These are phyloP conservation scores for Boletus rex-veris DNA, from an alignment of 768 basidiomycete species.

Conservation along the genomic window DNA sequence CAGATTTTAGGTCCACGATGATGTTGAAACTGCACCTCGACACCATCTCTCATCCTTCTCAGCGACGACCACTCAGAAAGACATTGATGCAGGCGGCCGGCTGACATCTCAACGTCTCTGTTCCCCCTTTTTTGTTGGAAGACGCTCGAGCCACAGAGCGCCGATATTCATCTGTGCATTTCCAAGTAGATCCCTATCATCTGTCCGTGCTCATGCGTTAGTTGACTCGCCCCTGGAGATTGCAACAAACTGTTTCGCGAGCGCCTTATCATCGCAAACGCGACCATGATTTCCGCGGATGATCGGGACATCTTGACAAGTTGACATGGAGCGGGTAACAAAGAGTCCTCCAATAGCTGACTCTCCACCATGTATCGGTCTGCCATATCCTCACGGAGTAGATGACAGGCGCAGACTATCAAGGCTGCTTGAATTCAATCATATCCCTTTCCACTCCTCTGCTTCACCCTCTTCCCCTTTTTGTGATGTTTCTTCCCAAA, in stretches of 20 bases:
- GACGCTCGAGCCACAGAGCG: constrained; percentile 43
- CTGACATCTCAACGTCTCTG: too few species aligned
- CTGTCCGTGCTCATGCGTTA: too few species aligned
- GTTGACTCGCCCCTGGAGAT: constrained; percentile 30
- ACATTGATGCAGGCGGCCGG: constrained; percentile 48
- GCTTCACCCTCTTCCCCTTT: constrained; percentile 75
- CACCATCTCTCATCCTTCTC: too few species aligned
- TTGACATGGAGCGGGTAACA: constrained; percentile 70
- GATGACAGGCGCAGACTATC: neutral
- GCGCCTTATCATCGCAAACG: constrained; percentile 71
- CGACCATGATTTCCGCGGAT: constrained; percentile 60
- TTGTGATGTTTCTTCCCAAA: constrained; percentile 83
- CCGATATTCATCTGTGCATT: constrained; percentile 79
- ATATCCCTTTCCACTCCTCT: constrained; percentile 91
- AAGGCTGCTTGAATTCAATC: constrained; percentile 41
- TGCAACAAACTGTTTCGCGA: constrained; percentile 75
- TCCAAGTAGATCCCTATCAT: constrained; percentile 37
- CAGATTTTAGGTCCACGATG: too few species aligned
- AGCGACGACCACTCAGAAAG: constrained; percentile 55
- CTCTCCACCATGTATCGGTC: too few species aligned
- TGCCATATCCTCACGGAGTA: neutral
- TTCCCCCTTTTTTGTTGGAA: too few species aligned
- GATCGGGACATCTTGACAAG: constrained; percentile 62
- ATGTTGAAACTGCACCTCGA: too few species aligned
- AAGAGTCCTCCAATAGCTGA: neutral